Evolutionary conservation across 257 asterid species (phyloP).

Genomic region (Haberlea rhodopensis): DNA sequence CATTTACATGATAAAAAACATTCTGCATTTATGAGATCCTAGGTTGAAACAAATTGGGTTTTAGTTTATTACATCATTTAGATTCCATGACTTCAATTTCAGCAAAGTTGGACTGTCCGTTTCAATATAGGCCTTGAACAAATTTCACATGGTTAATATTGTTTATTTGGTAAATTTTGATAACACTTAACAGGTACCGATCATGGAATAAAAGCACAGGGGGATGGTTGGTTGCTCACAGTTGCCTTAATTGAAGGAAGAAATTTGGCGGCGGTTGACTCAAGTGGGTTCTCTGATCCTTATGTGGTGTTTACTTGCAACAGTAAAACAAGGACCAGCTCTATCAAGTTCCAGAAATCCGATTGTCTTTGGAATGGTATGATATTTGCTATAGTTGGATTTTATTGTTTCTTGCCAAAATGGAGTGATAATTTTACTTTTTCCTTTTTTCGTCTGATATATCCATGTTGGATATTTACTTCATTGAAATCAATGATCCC

Average conservation of each 20-base stretch:
- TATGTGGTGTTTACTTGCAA: slow-evolving; percentile 96
- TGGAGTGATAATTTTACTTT: background rate
- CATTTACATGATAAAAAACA: background rate
- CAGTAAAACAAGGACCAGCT: slow-evolving; percentile 82
- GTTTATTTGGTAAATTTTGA: slow-evolving; percentile 20
- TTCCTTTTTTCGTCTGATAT: background rate
- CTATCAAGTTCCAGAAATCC: slow-evolving; percentile 90
- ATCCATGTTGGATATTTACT: slow-evolving; percentile 19
- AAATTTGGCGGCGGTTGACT: slow-evolving; percentile 79
- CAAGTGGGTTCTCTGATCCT: slow-evolving; percentile 93
- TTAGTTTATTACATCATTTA: background rate
- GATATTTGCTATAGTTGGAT: background rate
- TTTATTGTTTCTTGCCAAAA: slow-evolving; percentile 20
- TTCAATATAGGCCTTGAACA: no score
- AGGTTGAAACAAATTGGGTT: background rate
- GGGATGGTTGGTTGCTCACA: slow-evolving; percentile 96
- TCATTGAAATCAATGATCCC: slow-evolving; percentile 20
- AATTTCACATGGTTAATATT: slow-evolving; percentile 5
- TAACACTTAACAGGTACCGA: slow-evolving; percentile 81
- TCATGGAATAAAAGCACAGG: slow-evolving; percentile 96
- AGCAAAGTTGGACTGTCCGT: slow-evolving; percentile 2
- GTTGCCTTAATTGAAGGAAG: slow-evolving; percentile 91
- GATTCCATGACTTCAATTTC: background rate
- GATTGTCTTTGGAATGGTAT: slow-evolving; percentile 91
- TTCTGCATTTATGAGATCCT: background rate